A percentile compares a stretch with the other conserved stretches of the same genome.
phyloP scores from a whole-genome alignment of 352 stramenopile species.

The Blastocystis sp. region DNA sequence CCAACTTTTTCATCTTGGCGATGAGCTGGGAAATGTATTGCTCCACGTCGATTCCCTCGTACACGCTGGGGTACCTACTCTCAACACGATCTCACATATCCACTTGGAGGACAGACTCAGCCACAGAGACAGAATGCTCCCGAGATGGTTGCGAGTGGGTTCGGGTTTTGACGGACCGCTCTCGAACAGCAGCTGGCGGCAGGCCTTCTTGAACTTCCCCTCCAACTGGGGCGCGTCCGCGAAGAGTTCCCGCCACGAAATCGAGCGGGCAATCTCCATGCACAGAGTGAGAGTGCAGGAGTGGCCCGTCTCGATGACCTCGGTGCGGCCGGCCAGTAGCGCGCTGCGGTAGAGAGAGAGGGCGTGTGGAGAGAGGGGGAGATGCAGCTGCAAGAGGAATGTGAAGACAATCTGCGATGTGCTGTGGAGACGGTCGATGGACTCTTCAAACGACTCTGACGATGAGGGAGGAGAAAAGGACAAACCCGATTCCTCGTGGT shows the following conservation, averaged over 20 bases:
- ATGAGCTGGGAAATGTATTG: constrained; percentile 2
- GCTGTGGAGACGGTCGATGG: constrained; percentile 33
- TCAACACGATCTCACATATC: background rate
- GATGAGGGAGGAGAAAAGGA: background rate
- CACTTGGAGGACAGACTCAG: constrained; percentile 10
- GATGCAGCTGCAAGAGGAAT: background rate
- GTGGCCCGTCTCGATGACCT: constrained; percentile 6
- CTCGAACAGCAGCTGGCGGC: constrained; percentile 37
- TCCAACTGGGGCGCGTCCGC: background rate
- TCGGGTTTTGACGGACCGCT: background rate
- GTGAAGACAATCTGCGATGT: constrained; percentile 17
- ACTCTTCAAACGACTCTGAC: constrained; percentile 46
- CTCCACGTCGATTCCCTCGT: background rate
- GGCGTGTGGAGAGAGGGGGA: constrained; percentile 6
- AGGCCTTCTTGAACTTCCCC: constrained; percentile 3
- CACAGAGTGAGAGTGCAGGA: background rate
- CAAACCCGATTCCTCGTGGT: constrained; percentile 45
- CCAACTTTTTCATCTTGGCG: background rate
- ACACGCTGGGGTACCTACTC: constrained; percentile 31
- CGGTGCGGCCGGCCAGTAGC: background rate
- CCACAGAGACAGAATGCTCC: constrained; percentile 50
- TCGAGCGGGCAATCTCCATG: constrained; percentile 17
- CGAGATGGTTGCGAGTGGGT: constrained; percentile 2
- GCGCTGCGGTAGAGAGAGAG: constrained; percentile 19
- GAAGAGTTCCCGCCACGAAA: background rate